Base-by-base conservation (phyloP, 2,329 filamentous ascomycete species). In the Aureobasidium sp. region DNA sequence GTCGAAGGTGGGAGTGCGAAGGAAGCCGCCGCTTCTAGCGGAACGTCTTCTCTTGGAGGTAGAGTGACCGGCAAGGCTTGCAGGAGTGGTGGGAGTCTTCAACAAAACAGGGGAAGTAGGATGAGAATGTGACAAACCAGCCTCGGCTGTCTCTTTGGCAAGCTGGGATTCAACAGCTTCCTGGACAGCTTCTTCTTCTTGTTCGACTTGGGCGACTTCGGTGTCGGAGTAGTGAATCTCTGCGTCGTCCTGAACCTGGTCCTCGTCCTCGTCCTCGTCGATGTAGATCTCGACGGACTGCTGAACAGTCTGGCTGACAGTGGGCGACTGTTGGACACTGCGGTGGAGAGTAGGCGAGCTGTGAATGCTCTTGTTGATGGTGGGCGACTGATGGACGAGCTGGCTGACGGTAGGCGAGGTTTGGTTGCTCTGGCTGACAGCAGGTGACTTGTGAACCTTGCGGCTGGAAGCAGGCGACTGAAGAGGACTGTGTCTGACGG, bases 71-170 rank as follows among this genome's bases (percentile, higher is more conserved):
- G 40, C 53, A 35, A 58, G 42, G 31, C 54, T 37, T 15, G 54
- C 15, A 48, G 17, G 15, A 40, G 45, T n/a, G 31, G 19, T 27
- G 22, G 27, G 40, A 17, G 39, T 24, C 42, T 44, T 57, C 11
- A 27, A 39, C 29, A 27, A 35, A 42, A 3, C 14, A 44, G 53
- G 39, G 40, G 39, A 40, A 33, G 40, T 44, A 33, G 39, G 53
- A 45, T 57, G 53, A 45, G 53, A 57, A 3, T 44, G 53, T 44
- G 39, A 57, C 53, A 45, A 57, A 57, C 53, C 53, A 57, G 53
- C 39, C 19, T 57, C 24, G 39, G 39, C 53, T 35, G 54, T 58
- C 42, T 58, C 54, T 15, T 31, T 19, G 42, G 54, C 54, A 48
- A 58, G 42, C 42, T 58, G 54, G 27, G 54, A 44, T 17, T 45